A percentile compares a stretch with the other conserved stretches of the same genome.
Conservation (phyloP, 2,329 filamentous ascomycete genomes). For the Botrytis elliptica region DNA sequence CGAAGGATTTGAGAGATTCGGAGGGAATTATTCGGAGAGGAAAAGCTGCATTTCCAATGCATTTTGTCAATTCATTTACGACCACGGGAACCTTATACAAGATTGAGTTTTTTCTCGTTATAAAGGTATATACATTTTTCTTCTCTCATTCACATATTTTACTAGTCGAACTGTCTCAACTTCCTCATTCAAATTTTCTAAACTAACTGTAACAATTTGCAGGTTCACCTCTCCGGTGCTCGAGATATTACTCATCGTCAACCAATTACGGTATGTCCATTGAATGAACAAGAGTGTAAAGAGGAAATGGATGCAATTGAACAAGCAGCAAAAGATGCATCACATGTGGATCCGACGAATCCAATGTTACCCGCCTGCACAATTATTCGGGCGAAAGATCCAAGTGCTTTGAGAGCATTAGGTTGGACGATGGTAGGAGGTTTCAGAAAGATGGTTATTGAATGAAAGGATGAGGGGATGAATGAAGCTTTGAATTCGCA, state of each 20-base stretch:
- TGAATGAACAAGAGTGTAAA: conserved; percentile 93
- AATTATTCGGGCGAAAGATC: conserved; percentile 78
- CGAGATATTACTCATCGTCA: conserved; percentile 86
- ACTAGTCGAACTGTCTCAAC: not conserved
- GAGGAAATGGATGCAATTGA: conserved; percentile 99
- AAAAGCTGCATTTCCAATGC: conserved; percentile 84
- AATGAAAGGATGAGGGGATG: conserved; percentile 45
- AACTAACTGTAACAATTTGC: conserved; percentile 24
- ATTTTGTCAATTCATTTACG: conserved; percentile 86
- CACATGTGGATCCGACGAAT: conserved; percentile 82
- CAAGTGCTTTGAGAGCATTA: conserved; percentile 58
- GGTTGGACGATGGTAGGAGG: conserved; percentile 63
- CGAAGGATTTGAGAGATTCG: conserved; percentile 80
- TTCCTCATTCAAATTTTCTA: not conserved
- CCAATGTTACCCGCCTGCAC: conserved; percentile 86
- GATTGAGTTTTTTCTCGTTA: conserved; percentile 93
- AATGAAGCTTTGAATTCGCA: not conserved
- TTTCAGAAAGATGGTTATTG: conserved; percentile 65
- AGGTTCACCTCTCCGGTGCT: conserved; percentile 87
- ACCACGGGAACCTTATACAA: conserved; percentile 94
- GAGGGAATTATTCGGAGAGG: conserved; percentile 85
- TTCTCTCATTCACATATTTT: not conserved
- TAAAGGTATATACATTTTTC: conserved; percentile 66
- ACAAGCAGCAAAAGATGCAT: conserved; percentile 89
- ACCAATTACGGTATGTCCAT: conserved; percentile 91